Percentiles rank a stretch among this genome's conserved stretches.
Conservation (phyloP, 495 filamentous ascomycete species). For the Podospora didyma region DNA sequence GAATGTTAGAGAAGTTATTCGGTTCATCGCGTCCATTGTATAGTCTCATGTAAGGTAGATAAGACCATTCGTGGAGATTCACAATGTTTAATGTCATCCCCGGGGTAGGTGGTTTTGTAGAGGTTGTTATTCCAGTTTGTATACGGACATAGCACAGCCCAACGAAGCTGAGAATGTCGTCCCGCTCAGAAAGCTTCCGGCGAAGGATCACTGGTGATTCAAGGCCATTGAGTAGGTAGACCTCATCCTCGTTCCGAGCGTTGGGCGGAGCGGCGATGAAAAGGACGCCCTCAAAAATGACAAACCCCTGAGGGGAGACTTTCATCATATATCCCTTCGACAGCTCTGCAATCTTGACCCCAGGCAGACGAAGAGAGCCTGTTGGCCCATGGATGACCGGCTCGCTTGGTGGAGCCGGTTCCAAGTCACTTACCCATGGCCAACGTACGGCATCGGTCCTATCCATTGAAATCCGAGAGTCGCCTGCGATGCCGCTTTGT, state of each 20-base stretch:
- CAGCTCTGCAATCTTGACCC: conserved; percentile 10
- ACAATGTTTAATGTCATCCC: neutral
- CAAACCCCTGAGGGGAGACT: neutral
- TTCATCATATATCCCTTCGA: neutral
- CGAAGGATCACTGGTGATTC: conserved; percentile 11
- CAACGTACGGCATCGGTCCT: neutral
- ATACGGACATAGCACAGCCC: conserved; percentile 9
- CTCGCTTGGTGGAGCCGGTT: neutral
- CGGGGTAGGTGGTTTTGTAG: neutral
- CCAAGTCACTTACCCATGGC: neutral
- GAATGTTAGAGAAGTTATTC: too few species aligned
- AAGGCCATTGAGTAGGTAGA: conserved; percentile 14
- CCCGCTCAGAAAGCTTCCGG: neutral
- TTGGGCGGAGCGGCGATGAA: conserved; percentile 8
- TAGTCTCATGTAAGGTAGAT: too few species aligned
- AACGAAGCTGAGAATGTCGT: conserved; percentile 12
- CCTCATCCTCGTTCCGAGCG: neutral
- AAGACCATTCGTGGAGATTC: too few species aligned
- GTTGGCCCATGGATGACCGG: conserved; percentile 9
- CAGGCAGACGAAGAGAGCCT: conserved; percentile 9
- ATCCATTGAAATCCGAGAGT: neutral
- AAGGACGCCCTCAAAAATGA: neutral
- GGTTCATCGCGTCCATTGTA: too few species aligned
- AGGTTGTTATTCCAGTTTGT: conserved; percentile 4
- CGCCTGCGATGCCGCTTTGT: neutral